Percentiles rank a stretch among this genome's conserved stretches.
phyloP scores from a whole-genome alignment of 306 rosid genomes.

The Lathyrus sativus region DNA sequence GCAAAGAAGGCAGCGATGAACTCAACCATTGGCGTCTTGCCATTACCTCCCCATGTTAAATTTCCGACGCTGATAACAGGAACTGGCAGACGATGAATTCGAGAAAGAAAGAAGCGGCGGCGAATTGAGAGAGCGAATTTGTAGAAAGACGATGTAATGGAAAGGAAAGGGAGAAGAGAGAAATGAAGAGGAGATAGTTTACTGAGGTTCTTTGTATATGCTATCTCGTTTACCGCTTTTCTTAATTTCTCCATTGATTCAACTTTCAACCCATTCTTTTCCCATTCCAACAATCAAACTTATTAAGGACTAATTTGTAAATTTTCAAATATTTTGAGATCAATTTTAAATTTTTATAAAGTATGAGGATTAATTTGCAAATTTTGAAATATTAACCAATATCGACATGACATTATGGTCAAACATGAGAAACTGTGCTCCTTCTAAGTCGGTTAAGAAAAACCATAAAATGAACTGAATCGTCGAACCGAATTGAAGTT shows the following conservation, averaged over 20 bases:
- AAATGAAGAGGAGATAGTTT: conserved; percentile 57
- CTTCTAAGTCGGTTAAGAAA: too few relatives aligned
- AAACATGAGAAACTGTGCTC: too few relatives aligned
- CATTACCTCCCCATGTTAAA: conserved; percentile 94
- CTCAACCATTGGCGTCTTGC: conserved; percentile 42
- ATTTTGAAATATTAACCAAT: too few relatives aligned
- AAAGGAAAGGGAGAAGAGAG: conserved; percentile 66
- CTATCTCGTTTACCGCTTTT: conserved; percentile 59
- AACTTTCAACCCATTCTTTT: too few relatives aligned
- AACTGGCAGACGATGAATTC: conserved; percentile 62
- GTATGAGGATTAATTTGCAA: too few relatives aligned
- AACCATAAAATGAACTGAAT: too few relatives aligned
- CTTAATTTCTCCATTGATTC: conserved; percentile 39
- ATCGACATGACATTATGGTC: too few relatives aligned
- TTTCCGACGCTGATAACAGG: conserved; percentile 88
- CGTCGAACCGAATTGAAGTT: too few relatives aligned
- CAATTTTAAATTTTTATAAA: too few relatives aligned
- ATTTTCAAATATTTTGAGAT: too few relatives aligned
- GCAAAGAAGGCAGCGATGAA: conserved; percentile 70
- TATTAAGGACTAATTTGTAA: too few relatives aligned
- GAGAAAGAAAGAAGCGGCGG: conserved; percentile 40
- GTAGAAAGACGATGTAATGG: conserved; percentile 63
- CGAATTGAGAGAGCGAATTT: conserved; percentile 64
- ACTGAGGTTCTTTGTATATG: conserved; percentile 50
- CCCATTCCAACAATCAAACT: too few relatives aligned